A percentile compares a stretch with the other conserved stretches of the same genome.
Evolutionary conservation across 2,329 filamentous ascomycete species (phyloP).

Genomic region (Graphiopsis chlorocephala): DNA sequence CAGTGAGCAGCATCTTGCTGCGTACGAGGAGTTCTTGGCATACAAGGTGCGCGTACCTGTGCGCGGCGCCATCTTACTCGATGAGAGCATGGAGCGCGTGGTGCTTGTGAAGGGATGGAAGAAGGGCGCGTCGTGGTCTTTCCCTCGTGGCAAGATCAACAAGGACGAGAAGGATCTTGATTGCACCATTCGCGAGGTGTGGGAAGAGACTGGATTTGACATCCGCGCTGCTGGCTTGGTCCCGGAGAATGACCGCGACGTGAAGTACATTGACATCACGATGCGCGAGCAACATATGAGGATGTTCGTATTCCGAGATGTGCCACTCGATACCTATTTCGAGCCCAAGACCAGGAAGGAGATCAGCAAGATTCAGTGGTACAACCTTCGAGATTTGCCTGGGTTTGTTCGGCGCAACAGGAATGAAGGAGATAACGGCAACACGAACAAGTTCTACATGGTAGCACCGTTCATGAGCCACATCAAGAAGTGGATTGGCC

Average conservation of each 20-base stretch:
- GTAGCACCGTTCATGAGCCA: constrained; percentile 87
- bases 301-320: constrained; percentile 85
- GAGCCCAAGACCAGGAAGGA: constrained; percentile 91
- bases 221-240: constrained; percentile 73
- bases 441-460: constrained; percentile 94
- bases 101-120: constrained; percentile 98
- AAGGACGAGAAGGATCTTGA: constrained; percentile 92
- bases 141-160: constrained; percentile 95
- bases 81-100: constrained; percentile 88
- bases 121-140: constrained; percentile 94
- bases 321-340: constrained; percentile 83
- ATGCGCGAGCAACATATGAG: constrained; percentile 92
- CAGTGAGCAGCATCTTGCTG: constrained; percentile 71
- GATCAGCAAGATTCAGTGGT: constrained; percentile 97
- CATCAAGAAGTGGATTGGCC: constrained; percentile 85
- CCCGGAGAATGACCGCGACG: constrained; percentile 61
- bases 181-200: constrained; percentile 90
- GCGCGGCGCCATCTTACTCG: constrained; percentile 87
- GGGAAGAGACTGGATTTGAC: constrained; percentile 93
- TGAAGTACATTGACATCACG: constrained; percentile 82
- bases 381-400: constrained; percentile 82
- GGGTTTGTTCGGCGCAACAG: constrained; percentile 71
- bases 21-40: constrained; percentile 86
- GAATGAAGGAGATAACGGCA: constrained; percentile 58
- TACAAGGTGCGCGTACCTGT: constrained; percentile 97